Evolutionary conservation across 441 rosid species (phyloP).

Genomic region (Adansonia grandidieri): DNA sequence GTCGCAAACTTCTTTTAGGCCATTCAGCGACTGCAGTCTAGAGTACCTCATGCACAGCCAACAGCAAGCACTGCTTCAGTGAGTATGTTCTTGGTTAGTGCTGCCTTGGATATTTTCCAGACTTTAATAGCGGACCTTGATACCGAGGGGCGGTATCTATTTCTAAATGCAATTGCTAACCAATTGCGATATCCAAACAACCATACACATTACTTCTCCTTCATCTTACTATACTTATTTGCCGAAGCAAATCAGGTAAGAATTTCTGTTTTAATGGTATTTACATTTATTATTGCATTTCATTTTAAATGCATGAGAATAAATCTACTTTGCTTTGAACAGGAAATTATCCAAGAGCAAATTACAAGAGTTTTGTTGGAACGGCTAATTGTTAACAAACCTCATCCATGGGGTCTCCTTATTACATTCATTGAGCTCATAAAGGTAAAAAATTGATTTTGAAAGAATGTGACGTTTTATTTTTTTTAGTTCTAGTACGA

Average conservation of each 20-base stretch:
- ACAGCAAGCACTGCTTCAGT: slow-evolving; percentile 50
- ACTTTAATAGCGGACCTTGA: slow-evolving; percentile 70
- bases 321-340: slow-evolving; percentile 18
- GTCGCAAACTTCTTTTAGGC: slow-evolving; percentile 46
- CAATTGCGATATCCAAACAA: slow-evolving; percentile 99
- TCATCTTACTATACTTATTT: slow-evolving; percentile 81
- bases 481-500: background rate
- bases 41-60: slow-evolving; percentile 73
- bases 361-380: slow-evolving; percentile 93
- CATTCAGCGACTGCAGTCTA: slow-evolving; percentile 77
- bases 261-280: background rate
- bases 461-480: background rate
- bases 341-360: slow-evolving; percentile 99
- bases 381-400: slow-evolving; percentile 90
- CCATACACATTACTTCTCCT: slow-evolving; percentile 97
- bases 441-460: slow-evolving; percentile 50
- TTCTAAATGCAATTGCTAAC: slow-evolving; percentile 91
- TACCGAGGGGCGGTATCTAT: slow-evolving; percentile 92
- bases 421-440: slow-evolving; percentile 99
- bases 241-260: slow-evolving; percentile 88
- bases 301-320: slow-evolving; percentile 2
- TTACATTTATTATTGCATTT: background rate
- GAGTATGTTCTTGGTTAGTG: slow-evolving; percentile 57
- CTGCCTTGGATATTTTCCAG: slow-evolving; percentile 81
- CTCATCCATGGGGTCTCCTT: slow-evolving; percentile 99